Evolutionary conservation across 306 rosid species (phyloP).

Genomic region (Cucumis cinereus): DNA sequence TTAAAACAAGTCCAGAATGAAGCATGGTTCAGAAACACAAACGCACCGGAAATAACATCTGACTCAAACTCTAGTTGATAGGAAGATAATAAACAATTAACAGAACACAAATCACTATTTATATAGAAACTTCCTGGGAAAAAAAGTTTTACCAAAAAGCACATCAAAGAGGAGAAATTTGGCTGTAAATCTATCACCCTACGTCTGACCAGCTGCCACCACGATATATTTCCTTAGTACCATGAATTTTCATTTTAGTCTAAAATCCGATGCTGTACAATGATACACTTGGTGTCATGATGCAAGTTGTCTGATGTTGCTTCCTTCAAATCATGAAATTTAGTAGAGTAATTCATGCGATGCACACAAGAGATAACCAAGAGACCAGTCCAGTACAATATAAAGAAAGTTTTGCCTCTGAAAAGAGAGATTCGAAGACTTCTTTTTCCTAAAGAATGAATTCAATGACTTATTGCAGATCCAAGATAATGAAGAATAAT

Average conservation of each 20-base stretch:
- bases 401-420: not conserved
- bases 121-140: not conserved
- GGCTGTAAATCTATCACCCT: not conserved
- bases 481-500: not conserved
- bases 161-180: not conserved
- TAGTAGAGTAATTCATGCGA: not conserved
- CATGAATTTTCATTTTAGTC: not conserved
- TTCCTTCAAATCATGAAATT: conserved; percentile 4
- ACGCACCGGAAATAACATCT: not conserved
- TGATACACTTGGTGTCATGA: not conserved
- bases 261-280: conserved; percentile 3
- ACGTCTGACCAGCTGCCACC: not conserved
- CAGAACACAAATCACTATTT: not conserved
- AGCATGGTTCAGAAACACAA: not conserved
- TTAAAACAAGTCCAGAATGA: not conserved
- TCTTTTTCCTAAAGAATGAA: not conserved
- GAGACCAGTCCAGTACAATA: not conserved
- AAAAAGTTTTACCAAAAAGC: not conserved
- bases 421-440: not conserved
- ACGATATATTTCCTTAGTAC: not conserved
- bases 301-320: not conserved
- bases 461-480: not conserved
- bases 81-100: not conserved
- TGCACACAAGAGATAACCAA: not conserved
- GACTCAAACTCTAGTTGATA: not conserved